Base-by-base conservation (phyloP, 805 yeast genomes). In the Metschnikowia matae region DNA sequence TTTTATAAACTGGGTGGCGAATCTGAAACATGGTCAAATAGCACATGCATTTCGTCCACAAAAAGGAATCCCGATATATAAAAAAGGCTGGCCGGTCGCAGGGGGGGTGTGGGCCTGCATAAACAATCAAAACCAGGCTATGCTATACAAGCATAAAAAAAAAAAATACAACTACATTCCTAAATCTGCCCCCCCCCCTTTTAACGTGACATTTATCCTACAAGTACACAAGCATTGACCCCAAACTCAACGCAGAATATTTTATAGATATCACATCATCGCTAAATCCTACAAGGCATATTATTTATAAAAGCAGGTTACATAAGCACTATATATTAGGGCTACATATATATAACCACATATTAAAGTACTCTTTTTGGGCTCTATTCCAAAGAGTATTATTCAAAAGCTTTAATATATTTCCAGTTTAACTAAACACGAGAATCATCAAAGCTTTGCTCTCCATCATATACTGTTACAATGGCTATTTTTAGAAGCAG, bases 401-500 rank as follows among this genome's bases (percentile, higher is more conserved):
- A 8, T 26, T 26, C 4, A 26, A 26, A 26, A 26, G 29, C 29
- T 26, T 26, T 26, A 3, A 17, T n/a, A n/a, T n/a, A n/a, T n/a
- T 15, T 35, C 15, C 2, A 11, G 11, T 26, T 26, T 26, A 3
- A 26, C 13, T 26, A 11, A 26, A 26, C 11, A 26, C 29, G 11
- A 8, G 10, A 26, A 26, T 3, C 29, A 26, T 8, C 13, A 26
- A 26, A 10, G 29, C 29, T 26, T 26, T 26, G 11, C 29, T 26
- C 29, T 26, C 13, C 29, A 4, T 26, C 11, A 8, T 33, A 33
- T 6, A 33, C 38, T n/a, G 7, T 21, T 21, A 35, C 20, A 26
- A 57, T 57, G 60, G 58, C 60, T 20, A 55, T 57, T 20, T 50
- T 56, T 45, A 61, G 63, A 48, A 58, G 64, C 49, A 52, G 59